Evolutionary conservation across 202 grass and related monocot genomes (phyloP).

Genomic region (Alloteropsis angusta): DNA sequence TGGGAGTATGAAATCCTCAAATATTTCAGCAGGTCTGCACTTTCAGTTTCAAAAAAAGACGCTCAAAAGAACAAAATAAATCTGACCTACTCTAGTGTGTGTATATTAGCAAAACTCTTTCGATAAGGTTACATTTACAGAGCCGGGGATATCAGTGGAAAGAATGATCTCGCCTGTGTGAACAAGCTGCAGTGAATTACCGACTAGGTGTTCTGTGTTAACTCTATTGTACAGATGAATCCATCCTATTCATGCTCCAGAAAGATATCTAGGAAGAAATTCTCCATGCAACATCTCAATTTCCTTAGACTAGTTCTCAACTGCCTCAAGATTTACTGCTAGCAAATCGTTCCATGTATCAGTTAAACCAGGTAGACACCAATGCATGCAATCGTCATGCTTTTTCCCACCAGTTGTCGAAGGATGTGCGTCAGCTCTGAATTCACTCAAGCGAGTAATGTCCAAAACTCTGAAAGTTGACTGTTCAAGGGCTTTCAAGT

Average conservation of each 20-base stretch:
- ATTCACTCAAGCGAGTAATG: slow-evolving; percentile 65
- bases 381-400: slow-evolving; percentile 95
- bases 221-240: background rate
- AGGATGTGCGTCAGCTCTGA: slow-evolving; percentile 93
- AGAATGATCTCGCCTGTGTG: background rate
- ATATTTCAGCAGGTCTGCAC: background rate
- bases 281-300: background rate
- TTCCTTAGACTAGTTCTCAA: background rate
- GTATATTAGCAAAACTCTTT: background rate
- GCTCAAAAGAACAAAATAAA: background rate
- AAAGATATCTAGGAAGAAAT: background rate
- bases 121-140: background rate
- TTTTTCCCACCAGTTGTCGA: slow-evolving; percentile 69
- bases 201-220: background rate
- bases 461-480: slow-evolving; percentile 66
- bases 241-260: background rate
- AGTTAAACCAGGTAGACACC: slow-evolving; percentile 77
- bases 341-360: slow-evolving; percentile 90
- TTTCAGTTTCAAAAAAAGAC: background rate
- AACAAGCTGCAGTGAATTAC: background rate
- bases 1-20: background rate
- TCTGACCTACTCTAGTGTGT: background rate
- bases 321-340: slow-evolving; percentile 28
- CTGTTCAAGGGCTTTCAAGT: slow-evolving; percentile 39
- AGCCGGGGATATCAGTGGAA: background rate